Evolutionary conservation across 129 eudicot genomes (phyloP), one percentile per base, ranked within the genome.

Genomic region (Escallonia rubra): DNA sequence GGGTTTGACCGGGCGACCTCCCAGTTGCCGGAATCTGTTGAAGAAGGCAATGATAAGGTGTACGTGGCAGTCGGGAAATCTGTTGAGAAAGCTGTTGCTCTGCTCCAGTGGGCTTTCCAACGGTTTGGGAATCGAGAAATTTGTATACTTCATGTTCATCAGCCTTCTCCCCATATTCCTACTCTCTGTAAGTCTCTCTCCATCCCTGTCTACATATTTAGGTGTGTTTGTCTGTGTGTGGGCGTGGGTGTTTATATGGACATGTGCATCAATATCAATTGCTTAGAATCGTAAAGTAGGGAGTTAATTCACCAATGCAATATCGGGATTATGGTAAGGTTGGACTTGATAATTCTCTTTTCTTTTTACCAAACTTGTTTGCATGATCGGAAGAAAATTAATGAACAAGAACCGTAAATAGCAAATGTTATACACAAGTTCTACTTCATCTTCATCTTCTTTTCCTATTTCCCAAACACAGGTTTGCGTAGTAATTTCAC

Each of bases 41-140:
- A 41, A 56, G 68, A 43, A 43, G 80, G 57, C n/a, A 59, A 63
- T 50, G 80, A 72, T 50, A 78, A 58, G 59, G 88, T 90, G 16
- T 69, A 77, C 65, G 95, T 90, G 73, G 97, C 95, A 8, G 91
- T 90, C 15, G 97, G 97, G 52, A 90, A 71, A 70, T 80, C 87
- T 10, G 75, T 77, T 52, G 80, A 74, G 8, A 90, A 87, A 74
- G 75, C 82, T 7, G 77, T 71, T 54, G 59, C 81, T 70, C 76
- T 90, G 90, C 78, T 90, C 14, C 80, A 74, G 8, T 90, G 95
- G 97, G 69, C 86, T 71, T 64, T 78, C 46, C 61, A 74, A 57
- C 70, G 64, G 72, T 90, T 87, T 72, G 75, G 67, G 38, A 79
- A 66, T 55, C 64, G 52, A 42, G 86, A 82, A 56, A 59, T 90